Evolutionary conservation across 192 early-diverging fungal genomes (phyloP).

Genomic region (Backusella morwellensis): DNA sequence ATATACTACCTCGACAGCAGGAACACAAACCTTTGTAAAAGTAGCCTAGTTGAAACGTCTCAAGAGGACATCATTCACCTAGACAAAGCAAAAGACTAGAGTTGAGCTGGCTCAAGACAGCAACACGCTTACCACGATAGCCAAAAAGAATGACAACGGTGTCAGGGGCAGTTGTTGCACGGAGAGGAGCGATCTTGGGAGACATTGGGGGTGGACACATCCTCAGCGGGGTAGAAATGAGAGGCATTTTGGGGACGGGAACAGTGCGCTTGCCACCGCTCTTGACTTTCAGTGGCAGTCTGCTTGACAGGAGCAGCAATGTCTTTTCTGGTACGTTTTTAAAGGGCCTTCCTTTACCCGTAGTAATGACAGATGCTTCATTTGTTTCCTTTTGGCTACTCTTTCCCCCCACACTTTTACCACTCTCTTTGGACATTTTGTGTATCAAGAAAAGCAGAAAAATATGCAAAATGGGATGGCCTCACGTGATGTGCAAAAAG

Average conservation of each 20-base stretch:
- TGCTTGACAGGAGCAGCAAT: slow-evolving; percentile 31
- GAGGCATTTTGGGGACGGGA: slow-evolving; percentile 60
- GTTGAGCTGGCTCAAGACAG: slow-evolving; percentile 93
- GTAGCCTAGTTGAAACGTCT: slow-evolving; percentile 98
- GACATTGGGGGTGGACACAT: slow-evolving; percentile 63
- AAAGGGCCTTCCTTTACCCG: neutral
- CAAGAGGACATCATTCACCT: slow-evolving; percentile 96
- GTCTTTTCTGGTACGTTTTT: neutral
- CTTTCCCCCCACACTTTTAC: neutral
- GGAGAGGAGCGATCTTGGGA: slow-evolving; percentile 68
- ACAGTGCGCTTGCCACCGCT: slow-evolving; percentile 74
- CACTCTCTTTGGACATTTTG: neutral
- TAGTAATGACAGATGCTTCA: neutral
- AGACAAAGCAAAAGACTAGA: slow-evolving; percentile 83
- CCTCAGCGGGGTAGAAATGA: slow-evolving; percentile 64
- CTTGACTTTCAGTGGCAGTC: slow-evolving; percentile 56
- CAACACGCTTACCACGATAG: slow-evolving; percentile 96
- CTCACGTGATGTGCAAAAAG: neutral
- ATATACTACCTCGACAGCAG: slow-evolving; percentile 48
- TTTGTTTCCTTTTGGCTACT: neutral
- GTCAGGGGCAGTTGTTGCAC: slow-evolving; percentile 91
- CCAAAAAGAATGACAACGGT: slow-evolving; percentile 93
- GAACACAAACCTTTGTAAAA: slow-evolving; percentile 95
- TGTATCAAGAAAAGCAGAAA: too few relatives aligned
- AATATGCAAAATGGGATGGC: too few relatives aligned